Conservation (phyloP, 1,284 basidiomycete species). For the Irpex lacteus region DNA sequence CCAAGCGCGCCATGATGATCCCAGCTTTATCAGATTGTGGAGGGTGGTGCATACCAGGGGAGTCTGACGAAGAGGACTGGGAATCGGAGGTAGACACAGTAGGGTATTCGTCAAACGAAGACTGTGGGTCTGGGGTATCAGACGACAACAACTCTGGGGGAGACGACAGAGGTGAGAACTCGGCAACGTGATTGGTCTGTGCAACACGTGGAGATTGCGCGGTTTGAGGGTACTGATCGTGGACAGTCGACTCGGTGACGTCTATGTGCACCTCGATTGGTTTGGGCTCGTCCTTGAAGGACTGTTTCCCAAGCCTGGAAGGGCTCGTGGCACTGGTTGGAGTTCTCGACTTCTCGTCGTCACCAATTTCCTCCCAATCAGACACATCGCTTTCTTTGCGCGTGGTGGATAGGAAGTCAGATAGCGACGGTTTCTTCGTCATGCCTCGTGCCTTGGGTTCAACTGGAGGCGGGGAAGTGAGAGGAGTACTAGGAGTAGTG, state of each 20-base stretch:
- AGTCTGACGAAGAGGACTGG: conserved; percentile 44
- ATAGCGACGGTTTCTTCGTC: conserved; percentile 53
- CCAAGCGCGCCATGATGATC: conserved; percentile 61
- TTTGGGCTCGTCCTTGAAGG: conserved; percentile 3
- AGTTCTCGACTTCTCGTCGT: conserved; percentile 42
- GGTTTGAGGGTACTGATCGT: conserved; percentile 11
- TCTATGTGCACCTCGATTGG: conserved; percentile 9
- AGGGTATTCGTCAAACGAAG: conserved; percentile 61
- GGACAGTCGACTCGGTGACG: conserved; percentile 8
- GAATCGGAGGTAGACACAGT: conserved; percentile 44
- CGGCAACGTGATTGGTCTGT: conserved; percentile 18
- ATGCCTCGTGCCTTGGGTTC: conserved; percentile 26
- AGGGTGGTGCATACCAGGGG: conserved; percentile 27
- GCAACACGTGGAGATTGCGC: conserved; percentile 17
- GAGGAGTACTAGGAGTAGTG: conserved; percentile 33
- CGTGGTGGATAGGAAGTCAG: conserved; percentile 53
- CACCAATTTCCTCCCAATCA: conserved; percentile 63
- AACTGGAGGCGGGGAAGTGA: conserved; percentile 26
- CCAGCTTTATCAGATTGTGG: conserved; percentile 33
- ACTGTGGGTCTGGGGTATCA: conserved; percentile 70
- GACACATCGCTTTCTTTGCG: conserved; percentile 53
- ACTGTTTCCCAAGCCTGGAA: not conserved
- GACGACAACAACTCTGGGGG: conserved; percentile 58
- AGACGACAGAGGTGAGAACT: conserved; percentile 39
- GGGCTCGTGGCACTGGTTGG: conserved; percentile 40